Conservation (phyloP, 2,329 filamentous ascomycete genomes). For the Xylariales sp. region DNA sequence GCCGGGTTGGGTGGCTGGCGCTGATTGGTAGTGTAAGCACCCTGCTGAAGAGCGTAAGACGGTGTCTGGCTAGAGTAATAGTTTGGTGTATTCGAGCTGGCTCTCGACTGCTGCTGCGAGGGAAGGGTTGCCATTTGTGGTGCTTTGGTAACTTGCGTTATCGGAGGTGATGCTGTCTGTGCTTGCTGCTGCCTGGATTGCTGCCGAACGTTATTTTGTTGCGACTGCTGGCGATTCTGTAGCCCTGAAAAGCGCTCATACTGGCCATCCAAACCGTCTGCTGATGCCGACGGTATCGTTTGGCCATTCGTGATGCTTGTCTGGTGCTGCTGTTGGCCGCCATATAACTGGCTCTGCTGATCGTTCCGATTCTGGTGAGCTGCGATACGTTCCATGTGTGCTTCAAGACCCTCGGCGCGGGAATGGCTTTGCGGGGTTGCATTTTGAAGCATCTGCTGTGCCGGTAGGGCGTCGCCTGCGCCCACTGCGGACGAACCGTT, state of each 20-base stretch:
- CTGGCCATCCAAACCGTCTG: constrained; percentile 23
- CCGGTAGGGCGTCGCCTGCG: constrained; percentile 13
- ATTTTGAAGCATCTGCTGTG: constrained; percentile 14
- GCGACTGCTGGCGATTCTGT: constrained; percentile 21
- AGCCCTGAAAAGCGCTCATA: constrained; percentile 22
- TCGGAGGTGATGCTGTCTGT: constrained; percentile 21
- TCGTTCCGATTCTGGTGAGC: constrained; percentile 13
- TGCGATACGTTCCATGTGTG: constrained; percentile 19
- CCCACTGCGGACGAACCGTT: no score
- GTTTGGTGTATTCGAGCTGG: constrained; percentile 18
- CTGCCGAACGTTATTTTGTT: constrained; percentile 1
- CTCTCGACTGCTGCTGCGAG: constrained; percentile 21
- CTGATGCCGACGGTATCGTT: constrained; percentile 4
- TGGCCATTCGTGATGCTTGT: neutral
- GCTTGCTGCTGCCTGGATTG: constrained; percentile 10
- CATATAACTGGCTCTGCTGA: constrained; percentile 19
- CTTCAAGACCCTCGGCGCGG: constrained; percentile 21
- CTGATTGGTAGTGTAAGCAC: constrained; percentile 20
- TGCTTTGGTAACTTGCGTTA: constrained; percentile 20
- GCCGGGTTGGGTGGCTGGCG: constrained; percentile 23
- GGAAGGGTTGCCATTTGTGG: constrained; percentile 22
- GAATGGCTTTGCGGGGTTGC: constrained; percentile 13
- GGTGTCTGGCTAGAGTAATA: constrained; percentile 22
- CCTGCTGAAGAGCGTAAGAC: constrained; percentile 21
- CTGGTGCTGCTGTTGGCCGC: constrained; percentile 17